Base-by-base conservation (phyloP, 2,329 filamentous ascomycete genomes). In the Camptophora hylomeconis region DNA sequence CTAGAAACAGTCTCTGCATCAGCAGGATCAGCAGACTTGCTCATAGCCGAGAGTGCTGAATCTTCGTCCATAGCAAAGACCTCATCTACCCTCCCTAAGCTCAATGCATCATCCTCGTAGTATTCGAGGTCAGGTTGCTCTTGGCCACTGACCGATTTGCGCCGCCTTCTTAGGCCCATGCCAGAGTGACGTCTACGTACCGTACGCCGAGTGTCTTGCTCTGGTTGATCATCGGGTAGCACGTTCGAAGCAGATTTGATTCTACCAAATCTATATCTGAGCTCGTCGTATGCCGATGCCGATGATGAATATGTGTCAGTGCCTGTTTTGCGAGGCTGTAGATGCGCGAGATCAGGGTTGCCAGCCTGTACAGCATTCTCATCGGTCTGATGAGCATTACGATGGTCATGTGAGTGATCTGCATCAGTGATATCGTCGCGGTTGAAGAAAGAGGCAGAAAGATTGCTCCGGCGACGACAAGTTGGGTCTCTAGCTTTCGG, bases 41-140 rank as follows among this genome's bases (percentile, higher is more conserved):
- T 17, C 4, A 23, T 26, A 12, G 28, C 17, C 16, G 27, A n/a
- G n/a, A n/a, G n/a, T n/a, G n/a, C n/a, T n/a, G n/a, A 22, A 19
- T 62, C 60, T 11, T 71, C 65, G 43, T 80, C 76, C 72, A 80
- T 80, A 2, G 66, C 47, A 43, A 81, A 80, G 5, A 77, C 72
- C 18, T 69, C 66, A 40, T 81, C 77, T 15, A 77, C 78, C 41
- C 74, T 73, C 53, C 87, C 84, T 2, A 73, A 80, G 22, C 75
- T 74, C 46, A 92, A 87, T 13, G 86, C 83, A 16, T 87, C 82
- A 43, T 92, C 81, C 46, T 92, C 84, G 45, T 80, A 86, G 44
- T 86, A 93, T 50, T 92, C 76, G n/a, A 94, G 63, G 38, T 80
- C 69, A n/a, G 82, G 79, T 29, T 78, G 65, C 7, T 70, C 65